Base-by-base conservation (phyloP, 345 rosid species). In the Nephelium lappaceum region DNA sequence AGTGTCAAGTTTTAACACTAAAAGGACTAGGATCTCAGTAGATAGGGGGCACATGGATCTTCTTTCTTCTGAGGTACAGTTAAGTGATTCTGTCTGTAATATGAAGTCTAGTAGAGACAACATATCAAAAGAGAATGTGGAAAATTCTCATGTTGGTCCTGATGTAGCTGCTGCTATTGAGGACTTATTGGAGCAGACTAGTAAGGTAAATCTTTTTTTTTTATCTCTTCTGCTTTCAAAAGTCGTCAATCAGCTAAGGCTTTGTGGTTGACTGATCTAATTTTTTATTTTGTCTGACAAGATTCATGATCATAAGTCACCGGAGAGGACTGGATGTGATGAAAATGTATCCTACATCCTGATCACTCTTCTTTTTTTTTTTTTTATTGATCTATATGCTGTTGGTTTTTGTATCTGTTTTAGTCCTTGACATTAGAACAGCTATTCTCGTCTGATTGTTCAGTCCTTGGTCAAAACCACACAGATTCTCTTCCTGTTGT, bases 121-220 rank as follows among this genome's bases (percentile, higher is more conserved):
- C 65, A 84, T 67, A 57, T 71, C 74, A 67, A 87, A 79, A 83
- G 81, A 74, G 67, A 76, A 73, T 73, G 85, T 57, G 61, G 94
- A 88, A 84, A 83, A 81, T 79, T 75, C 86, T 77, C 85, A 79
- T 78, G 87, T 83, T 81, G 88, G 86, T 85, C 93, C 98, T 45
- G 97, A 94, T 85, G 97, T 96, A 76, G 98, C 93, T 74, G 92
- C 95, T 86, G 91, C 90, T 31, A 96, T 94, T 81, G 99, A 94
- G 89, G 95, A 94, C 88, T 83, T 96, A 79, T 80, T 90, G 81
- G 97, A 91, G 93, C 97, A 93, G 89, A 89, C 97, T 45, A 91
- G 91, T 81, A 92, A 91, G 93, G 97, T 94, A 81, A 81, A 38
- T 76, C 39, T 25, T 66, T 61, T 71, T 53, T 36, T 72, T 75